A percentile compares a stretch with the other conserved stretches of the same genome.
Evolutionary conservation across 495 filamentous ascomycete species (phyloP).

Genomic region (Xylaria venustula): DNA sequence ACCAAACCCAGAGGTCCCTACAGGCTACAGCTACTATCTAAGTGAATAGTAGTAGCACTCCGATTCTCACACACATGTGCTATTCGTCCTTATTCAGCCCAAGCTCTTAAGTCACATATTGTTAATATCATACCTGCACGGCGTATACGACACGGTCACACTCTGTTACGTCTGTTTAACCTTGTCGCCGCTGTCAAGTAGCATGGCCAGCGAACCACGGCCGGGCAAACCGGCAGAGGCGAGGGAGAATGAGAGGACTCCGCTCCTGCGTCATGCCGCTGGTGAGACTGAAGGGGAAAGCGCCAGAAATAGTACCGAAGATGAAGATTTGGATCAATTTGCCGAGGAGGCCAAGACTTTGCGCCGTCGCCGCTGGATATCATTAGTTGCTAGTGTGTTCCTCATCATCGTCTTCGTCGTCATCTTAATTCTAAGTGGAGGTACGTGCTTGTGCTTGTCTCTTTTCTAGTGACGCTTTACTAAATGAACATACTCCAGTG

Average conservation of each 20-base stretch:
- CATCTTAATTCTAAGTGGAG: constrained; percentile 27
- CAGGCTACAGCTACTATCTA: too few species aligned
- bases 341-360: constrained; percentile 19
- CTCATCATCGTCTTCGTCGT: constrained; percentile 27
- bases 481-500: constrained; percentile 23
- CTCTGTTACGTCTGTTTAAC: not conserved
- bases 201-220: constrained; percentile 4
- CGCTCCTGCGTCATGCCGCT: constrained; percentile 3
- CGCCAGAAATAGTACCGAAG: not conserved
- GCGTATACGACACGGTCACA: too few species aligned
- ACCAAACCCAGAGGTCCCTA: not conserved
- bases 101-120: too few species aligned
- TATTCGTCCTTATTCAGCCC: not conserved
- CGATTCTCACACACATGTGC: not conserved
- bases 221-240: not conserved
- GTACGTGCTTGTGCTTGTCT: constrained; percentile 13
- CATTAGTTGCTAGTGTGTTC: constrained; percentile 25
- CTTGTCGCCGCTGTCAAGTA: not conserved
- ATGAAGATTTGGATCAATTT: constrained; percentile 10
- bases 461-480: not conserved
- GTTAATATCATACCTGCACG: too few species aligned
- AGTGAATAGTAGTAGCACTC: not conserved
- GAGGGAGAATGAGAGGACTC: constrained; percentile 6
- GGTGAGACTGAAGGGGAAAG: not conserved
- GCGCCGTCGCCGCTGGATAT: constrained; percentile 32